phyloP scores from a whole-genome alignment of 177 flowering plant species.

The Telopea speciosissima region DNA sequence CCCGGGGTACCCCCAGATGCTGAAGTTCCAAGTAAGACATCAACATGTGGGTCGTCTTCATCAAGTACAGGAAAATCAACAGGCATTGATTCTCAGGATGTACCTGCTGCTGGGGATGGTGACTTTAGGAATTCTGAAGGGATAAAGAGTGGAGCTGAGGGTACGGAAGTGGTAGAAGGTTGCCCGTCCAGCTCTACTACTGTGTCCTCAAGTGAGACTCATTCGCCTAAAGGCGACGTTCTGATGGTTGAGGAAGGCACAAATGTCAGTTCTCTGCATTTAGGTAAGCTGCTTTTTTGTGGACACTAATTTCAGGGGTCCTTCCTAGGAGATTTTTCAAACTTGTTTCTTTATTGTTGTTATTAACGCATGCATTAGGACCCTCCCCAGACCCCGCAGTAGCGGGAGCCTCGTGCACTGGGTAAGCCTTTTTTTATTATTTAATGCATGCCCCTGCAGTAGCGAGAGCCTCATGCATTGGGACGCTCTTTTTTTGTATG shows the following conservation, averaged over 20 bases:
- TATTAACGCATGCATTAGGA: no score
- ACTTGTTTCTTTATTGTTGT: not conserved
- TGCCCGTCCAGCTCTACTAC: conserved; percentile 15
- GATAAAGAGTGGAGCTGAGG: conserved; percentile 11
- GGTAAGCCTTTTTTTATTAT: no score
- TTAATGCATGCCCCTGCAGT: no score
- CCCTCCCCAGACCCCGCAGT: no score
- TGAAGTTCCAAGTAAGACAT: conserved; percentile 1
- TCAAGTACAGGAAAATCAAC: conserved; percentile 13
- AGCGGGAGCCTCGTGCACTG: no score
- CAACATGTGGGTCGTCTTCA: conserved; percentile 13
- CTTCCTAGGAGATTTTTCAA: not conserved
- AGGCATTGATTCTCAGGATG: conserved; percentile 19
- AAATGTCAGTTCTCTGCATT: conserved; percentile 26
- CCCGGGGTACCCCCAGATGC: conserved; percentile 4
- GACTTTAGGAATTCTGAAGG: conserved; percentile 26
- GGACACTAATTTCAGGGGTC: not conserved
- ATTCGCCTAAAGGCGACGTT: conserved; percentile 22
- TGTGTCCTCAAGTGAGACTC: conserved; percentile 16
- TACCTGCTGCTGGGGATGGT: conserved; percentile 16
- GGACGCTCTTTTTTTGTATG: no score
- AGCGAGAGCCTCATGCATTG: no score
- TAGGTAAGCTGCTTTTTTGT: conserved; percentile 26
- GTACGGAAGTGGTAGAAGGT: conserved; percentile 23
- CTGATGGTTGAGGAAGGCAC: conserved; percentile 21